These are phyloP conservation scores for Orbilia javanica DNA, from an alignment of 2,329 filamentous ascomycete genomes.

Conservation along the genomic window DNA sequence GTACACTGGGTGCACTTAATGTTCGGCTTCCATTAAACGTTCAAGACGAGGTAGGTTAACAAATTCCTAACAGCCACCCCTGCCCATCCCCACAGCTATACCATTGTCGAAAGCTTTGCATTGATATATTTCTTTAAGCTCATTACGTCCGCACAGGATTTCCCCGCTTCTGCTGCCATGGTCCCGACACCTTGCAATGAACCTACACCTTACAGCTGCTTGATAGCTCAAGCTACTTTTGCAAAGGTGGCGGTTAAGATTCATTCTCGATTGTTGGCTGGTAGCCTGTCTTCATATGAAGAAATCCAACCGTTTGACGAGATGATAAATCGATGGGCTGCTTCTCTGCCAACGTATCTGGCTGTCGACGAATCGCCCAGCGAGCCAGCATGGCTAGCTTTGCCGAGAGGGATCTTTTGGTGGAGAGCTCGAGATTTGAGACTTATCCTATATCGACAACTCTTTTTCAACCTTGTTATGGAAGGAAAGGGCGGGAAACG, in stretches of 20 bases:
- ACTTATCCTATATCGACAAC: slow-evolving; percentile 52
- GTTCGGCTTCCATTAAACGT: slow-evolving; percentile 67
- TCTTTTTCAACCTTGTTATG: slow-evolving; percentile 55
- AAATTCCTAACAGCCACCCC: background rate
- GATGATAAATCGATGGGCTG: slow-evolving; percentile 54
- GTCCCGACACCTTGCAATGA: slow-evolving; percentile 52
- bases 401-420: slow-evolving; percentile 56
- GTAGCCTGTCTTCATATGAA: slow-evolving; percentile 50
- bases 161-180: slow-evolving; percentile 55
- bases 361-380: slow-evolving; percentile 57
- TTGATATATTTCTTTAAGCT: slow-evolving; percentile 58
- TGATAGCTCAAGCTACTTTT: slow-evolving; percentile 54
- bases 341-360: slow-evolving; percentile 51
- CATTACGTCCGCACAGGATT: slow-evolving; percentile 58
- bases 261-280: slow-evolving; percentile 51
- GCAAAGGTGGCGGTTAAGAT: slow-evolving; percentile 54
- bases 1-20: slow-evolving; percentile 64
- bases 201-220: slow-evolving; percentile 53
- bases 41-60: slow-evolving; percentile 65
- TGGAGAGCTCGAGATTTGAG: slow-evolving; percentile 53
- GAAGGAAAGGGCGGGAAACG: slow-evolving; percentile 45
- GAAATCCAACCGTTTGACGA: slow-evolving; percentile 56
- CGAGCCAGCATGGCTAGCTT: slow-evolving; percentile 48
- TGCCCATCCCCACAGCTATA: slow-evolving; percentile 9
- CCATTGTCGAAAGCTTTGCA: slow-evolving; percentile 54